Evolutionary conservation across 2,329 filamentous ascomycete species (phyloP).

Genomic region (Ceratocystis albifundus): DNA sequence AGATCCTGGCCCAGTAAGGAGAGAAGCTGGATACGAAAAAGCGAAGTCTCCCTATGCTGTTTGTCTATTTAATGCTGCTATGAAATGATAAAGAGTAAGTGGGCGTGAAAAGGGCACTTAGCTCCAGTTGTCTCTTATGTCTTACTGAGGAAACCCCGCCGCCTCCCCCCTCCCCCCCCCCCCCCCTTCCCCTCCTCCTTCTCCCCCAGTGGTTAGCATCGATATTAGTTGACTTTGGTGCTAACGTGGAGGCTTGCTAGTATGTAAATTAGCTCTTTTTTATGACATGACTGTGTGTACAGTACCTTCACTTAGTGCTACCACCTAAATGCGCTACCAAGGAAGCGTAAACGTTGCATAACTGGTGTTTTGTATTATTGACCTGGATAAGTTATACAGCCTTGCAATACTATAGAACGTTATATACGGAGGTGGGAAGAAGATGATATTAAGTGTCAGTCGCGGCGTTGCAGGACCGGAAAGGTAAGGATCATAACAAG

Average conservation of each 20-base stretch:
- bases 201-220: no score
- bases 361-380: neutral
- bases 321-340: neutral
- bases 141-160: no score
- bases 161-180: no score
- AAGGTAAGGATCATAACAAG: neutral
- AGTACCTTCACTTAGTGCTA: neutral
- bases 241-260: neutral
- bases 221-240: neutral
- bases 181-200: no score
- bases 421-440: neutral
- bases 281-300: neutral
- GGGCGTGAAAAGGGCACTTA: neutral
- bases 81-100: neutral
- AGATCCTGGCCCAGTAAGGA: conserved; percentile 44
- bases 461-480: neutral
- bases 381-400: neutral
- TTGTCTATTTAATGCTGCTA: conserved; percentile 3
- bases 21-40: neutral
- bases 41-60: neutral
- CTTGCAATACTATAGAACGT: neutral
- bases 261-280: neutral
- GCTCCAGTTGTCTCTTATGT: neutral
- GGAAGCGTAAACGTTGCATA: neutral
- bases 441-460: neutral